These are phyloP conservation scores for Aspergillus hancockii DNA, from an alignment of 495 filamentous ascomycete genomes.

Conservation along the genomic window DNA sequence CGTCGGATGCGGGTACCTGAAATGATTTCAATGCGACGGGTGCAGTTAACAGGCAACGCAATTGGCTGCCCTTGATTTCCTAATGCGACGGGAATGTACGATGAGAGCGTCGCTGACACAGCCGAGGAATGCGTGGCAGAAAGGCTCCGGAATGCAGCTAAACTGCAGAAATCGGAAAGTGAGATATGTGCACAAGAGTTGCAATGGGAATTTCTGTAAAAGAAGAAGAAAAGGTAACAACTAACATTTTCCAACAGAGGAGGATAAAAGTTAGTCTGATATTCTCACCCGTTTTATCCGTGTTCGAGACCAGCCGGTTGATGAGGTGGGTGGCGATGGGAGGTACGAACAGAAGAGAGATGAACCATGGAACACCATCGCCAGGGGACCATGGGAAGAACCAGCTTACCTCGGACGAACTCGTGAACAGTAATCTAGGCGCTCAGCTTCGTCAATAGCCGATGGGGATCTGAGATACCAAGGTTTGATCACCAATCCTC, in stretches of 20 bases:
- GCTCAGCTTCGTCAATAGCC: not conserved
- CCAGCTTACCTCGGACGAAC: slow-evolving; percentile 6
- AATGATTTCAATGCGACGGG: slow-evolving; percentile 15
- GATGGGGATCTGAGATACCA: not conserved
- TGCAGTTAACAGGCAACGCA: slow-evolving; percentile 21
- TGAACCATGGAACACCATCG: slow-evolving; percentile 6
- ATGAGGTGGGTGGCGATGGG: slow-evolving; percentile 6
- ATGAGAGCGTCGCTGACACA: slow-evolving; percentile 16
- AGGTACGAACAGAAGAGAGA: not conserved
- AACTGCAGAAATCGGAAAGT: not conserved
- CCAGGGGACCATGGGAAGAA: not conserved
- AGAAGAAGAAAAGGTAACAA: not conserved
- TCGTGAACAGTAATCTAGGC: not conserved
- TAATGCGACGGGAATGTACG: slow-evolving; percentile 16
- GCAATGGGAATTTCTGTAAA: not conserved
- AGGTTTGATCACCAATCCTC: not conserved
- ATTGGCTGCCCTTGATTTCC: slow-evolving; percentile 9
- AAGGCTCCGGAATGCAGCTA: not conserved
- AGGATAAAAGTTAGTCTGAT: slow-evolving; percentile 1
- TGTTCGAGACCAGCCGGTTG: slow-evolving; percentile 6
- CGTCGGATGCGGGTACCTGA: not conserved
- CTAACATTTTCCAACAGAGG: not conserved
- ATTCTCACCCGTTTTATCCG: slow-evolving; percentile 6
- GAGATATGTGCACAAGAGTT: not conserved
- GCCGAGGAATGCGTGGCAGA: slow-evolving; percentile 24